These are phyloP conservation scores for Ceratopteris richardii DNA, from an alignment of 75 land plant species.

Conservation along the genomic window DNA sequence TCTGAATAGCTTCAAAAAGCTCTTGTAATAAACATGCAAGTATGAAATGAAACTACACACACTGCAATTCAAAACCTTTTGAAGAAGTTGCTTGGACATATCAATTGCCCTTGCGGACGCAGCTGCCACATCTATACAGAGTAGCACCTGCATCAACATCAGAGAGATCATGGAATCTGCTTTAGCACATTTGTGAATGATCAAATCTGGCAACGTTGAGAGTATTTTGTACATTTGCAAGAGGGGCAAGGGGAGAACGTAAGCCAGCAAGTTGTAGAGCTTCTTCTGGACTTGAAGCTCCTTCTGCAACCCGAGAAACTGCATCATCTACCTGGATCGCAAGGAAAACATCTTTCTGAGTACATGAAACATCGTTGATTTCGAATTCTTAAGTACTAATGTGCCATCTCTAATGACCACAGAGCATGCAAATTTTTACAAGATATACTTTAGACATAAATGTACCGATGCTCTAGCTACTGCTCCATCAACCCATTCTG, in stretches of 20 bases:
- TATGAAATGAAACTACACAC: neutral
- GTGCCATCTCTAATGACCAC: too few species aligned
- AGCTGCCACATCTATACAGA: constrained; percentile 84
- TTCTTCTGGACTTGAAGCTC: constrained; percentile 33
- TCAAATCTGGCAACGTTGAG: too few species aligned
- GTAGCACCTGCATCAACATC: constrained; percentile 56
- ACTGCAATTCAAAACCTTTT: constrained; percentile 46
- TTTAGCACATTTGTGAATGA: too few species aligned
- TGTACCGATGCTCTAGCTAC: constrained; percentile 59
- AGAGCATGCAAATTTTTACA: too few species aligned
- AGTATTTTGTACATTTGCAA: constrained; percentile 77
- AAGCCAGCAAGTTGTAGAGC: constrained; percentile 56
- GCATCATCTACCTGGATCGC: constrained; percentile 66
- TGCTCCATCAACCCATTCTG: constrained; percentile 89
- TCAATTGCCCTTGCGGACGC: constrained; percentile 57
- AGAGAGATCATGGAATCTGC: too few species aligned
- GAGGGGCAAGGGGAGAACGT: constrained; percentile 62
- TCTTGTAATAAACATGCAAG: constrained; percentile 1
- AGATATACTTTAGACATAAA: neutral
- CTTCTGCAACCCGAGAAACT: constrained; percentile 67
- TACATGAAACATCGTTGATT: too few species aligned
- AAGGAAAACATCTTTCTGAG: neutral
- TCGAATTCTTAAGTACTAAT: too few species aligned
- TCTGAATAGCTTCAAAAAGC: too few species aligned
- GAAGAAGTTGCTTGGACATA: constrained; percentile 63